Percentiles rank a stretch among this genome's conserved stretches.
Conservation (phyloP, 2,329 filamentous ascomycete species). For the Aspergillus intermedius region DNA sequence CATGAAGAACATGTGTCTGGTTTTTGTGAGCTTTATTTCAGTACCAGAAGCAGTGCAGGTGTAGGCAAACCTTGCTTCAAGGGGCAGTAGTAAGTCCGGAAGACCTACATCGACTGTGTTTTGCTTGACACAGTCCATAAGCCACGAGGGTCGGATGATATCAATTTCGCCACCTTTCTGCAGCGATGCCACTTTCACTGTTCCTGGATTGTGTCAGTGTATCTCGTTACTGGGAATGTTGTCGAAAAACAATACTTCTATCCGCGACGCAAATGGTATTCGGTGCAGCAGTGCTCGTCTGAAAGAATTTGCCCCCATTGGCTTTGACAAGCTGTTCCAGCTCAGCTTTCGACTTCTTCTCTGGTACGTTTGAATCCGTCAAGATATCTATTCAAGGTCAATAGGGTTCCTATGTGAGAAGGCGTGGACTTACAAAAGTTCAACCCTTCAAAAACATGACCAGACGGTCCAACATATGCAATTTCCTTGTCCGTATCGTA, state of each 20-base stretch:
- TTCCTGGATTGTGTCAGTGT: slow-evolving; percentile 23
- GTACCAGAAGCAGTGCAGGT: slow-evolving; percentile 25
- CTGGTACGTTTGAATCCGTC: slow-evolving; percentile 63
- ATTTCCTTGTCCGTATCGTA: slow-evolving; percentile 49
- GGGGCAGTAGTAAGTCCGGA: slow-evolving; percentile 56
- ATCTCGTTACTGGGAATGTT: background rate
- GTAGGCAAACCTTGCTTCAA: slow-evolving; percentile 45
- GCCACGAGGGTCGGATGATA: slow-evolving; percentile 74
- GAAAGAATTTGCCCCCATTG: slow-evolving; percentile 72
- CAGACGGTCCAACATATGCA: slow-evolving; percentile 52
- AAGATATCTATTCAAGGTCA: slow-evolving; percentile 50
- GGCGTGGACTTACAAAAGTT: slow-evolving; percentile 56
- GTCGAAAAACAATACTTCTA: slow-evolving; percentile 45
- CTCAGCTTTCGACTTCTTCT: slow-evolving; percentile 69
- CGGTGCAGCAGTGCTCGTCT: slow-evolving; percentile 58
- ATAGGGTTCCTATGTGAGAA: slow-evolving; percentile 1
- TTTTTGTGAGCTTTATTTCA: slow-evolving; percentile 3
- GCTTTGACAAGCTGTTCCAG: slow-evolving; percentile 76
- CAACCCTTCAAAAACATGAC: slow-evolving; percentile 65
- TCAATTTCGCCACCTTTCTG: slow-evolving; percentile 65
- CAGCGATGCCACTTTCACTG: slow-evolving; percentile 75
- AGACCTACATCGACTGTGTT: slow-evolving; percentile 49
- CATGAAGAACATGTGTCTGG: slow-evolving; percentile 65
- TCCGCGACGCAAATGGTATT: slow-evolving; percentile 71
- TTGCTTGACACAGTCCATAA: slow-evolving; percentile 69